Conservation (phyloP, 108 stramenopile species). For the Seminavis robusta region DNA sequence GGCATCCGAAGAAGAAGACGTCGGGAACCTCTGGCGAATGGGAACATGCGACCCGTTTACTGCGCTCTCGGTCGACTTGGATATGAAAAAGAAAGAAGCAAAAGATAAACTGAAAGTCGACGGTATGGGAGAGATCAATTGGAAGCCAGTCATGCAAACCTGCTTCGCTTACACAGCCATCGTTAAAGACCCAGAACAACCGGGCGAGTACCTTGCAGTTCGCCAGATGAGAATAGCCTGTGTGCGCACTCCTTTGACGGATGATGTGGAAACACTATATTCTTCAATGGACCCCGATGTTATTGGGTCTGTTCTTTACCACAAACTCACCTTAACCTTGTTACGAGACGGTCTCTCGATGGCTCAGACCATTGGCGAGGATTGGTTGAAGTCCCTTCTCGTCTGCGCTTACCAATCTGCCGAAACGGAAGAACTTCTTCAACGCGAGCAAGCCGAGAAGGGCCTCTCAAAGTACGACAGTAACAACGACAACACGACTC, state of each 20-base stretch:
- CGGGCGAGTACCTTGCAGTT: constrained; percentile 18
- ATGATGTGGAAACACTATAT: constrained; percentile 35
- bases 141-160: constrained; percentile 41
- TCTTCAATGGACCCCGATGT: constrained; percentile 48
- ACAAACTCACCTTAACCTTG: constrained; percentile 36
- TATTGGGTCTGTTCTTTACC: constrained; percentile 39
- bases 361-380: constrained; percentile 18
- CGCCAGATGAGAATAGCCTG: constrained; percentile 40
- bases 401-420: constrained; percentile 47
- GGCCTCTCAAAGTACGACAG: not conserved
- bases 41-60: constrained; percentile 42
- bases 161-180: constrained; percentile 50
- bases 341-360: constrained; percentile 26
- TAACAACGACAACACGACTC: not conserved
- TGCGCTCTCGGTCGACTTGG: constrained; percentile 34
- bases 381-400: constrained; percentile 38
- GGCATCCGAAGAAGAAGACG: constrained; percentile 8
- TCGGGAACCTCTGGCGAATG: constrained; percentile 28
- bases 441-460: not conserved
- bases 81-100: constrained; percentile 9
- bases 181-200: constrained; percentile 6
- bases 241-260: constrained; percentile 21
- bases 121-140: constrained; percentile 22
- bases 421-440: constrained; percentile 2
- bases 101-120: constrained; percentile 6